Percentiles rank a stretch among this genome's conserved stretches.
phyloP scores from a whole-genome alignment of 352 stramenopile species.

The Pythium sp. region DNA sequence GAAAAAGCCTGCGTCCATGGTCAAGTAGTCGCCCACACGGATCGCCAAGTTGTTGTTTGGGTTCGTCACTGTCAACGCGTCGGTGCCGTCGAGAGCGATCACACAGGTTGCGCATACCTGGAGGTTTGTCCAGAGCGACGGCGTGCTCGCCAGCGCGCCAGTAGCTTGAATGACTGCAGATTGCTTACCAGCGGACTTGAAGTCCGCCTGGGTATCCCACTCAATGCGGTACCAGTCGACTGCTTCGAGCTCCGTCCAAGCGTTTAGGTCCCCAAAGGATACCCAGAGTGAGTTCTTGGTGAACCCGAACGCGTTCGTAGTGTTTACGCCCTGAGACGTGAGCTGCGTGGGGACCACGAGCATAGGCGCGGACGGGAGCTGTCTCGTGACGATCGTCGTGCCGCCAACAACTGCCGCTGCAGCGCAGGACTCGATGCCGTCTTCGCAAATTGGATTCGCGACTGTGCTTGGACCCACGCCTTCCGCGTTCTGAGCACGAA shows the following conservation, averaged over 20 bases:
- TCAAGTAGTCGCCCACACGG: conserved; percentile 41
- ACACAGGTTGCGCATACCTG: conserved; percentile 55
- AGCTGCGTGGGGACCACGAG: conserved; percentile 55
- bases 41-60: conserved; percentile 25
- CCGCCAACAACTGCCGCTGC: conserved; percentile 8
- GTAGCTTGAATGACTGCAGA: conserved; percentile 28
- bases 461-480: conserved; percentile 55
- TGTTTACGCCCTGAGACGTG: conserved; percentile 18
- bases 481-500: conserved; percentile 85
- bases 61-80: conserved; percentile 31
- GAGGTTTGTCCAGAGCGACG: conserved; percentile 39
- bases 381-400: conserved; percentile 43
- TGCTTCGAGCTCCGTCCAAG: conserved; percentile 68
- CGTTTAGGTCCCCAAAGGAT: conserved; percentile 60
- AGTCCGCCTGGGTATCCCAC: conserved; percentile 79
- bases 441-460: conserved; percentile 86
- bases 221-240: conserved; percentile 90
- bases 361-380: conserved; percentile 50
- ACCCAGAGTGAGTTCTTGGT: conserved; percentile 58
- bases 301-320: conserved; percentile 59
- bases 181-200: conserved; percentile 42
- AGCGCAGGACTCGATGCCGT: conserved; percentile 78
- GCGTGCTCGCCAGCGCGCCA: conserved; percentile 17
- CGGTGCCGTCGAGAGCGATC: conserved; percentile 23
- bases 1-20: conserved; percentile 31